Evolutionary conservation across 192 early-diverging fungal genomes (phyloP), one percentile per base, ranked within the genome.

Genomic region (Backusella psychrophila): DNA sequence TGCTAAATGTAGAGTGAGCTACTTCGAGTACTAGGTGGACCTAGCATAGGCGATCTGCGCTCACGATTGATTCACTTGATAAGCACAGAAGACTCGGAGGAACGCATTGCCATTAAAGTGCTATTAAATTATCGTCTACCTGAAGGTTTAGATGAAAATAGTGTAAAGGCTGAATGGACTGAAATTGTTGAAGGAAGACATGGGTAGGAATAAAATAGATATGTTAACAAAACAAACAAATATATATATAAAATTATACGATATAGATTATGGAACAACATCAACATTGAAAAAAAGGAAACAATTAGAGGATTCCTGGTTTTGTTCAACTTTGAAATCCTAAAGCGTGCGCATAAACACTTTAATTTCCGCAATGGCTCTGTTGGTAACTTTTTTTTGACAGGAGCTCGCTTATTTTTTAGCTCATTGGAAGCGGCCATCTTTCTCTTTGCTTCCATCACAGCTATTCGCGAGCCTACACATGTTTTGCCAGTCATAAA

Each of bases 331-430:
- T 84, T 87, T 74, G 85, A 91, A 78, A 84, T 91, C 34, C 80
- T 91, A 44, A 89, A 87, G 67, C 77, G 86, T 33, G 86, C 89
- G 3, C 84, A 87, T 35, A 87, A 87, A 56, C 76, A 78, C 2
- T 94, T 93, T 76, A 88, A 93, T 21, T 94, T 91, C 74, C 85
- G 90, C 11, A 90, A 90, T 41, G 93, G 91, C n/a, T 86, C 85
- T 26, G 90, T 94, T 67, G 93, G 92, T 17, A 94, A 94, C 82
- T 92, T 93, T 76, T 92, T 94, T 73, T 72, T 94, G 42, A 93
- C 91, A 15, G 93, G 93, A 9, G 91, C 88, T 6, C 84, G 93
- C 21, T 77, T 93, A 53, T 94, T 94, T 74, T 93, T 92, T 76
- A 83, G 89, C 17, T 89, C 87, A 53, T 44, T 89, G 1, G 88